Evolutionary conservation across 345 rosid species (phyloP).

Genomic region (Angophora floribunda): DNA sequence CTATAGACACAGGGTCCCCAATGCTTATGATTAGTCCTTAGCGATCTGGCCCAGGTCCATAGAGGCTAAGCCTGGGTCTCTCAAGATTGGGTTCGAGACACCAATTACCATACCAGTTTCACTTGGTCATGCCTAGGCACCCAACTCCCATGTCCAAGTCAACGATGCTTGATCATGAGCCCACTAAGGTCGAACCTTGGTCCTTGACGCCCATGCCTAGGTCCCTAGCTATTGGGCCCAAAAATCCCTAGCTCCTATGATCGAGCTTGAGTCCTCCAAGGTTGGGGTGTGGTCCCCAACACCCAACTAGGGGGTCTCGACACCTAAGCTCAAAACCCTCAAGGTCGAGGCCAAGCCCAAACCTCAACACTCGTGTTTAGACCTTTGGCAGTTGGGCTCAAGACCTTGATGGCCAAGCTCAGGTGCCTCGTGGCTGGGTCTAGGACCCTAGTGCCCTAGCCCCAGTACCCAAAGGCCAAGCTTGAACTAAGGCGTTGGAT

Average conservation of each 20-base stretch:
- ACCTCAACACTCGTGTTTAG: background rate
- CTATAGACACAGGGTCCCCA: background rate
- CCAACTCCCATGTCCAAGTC: background rate
- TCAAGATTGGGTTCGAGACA: background rate
- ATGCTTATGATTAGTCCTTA: background rate
- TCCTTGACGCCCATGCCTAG: background rate
- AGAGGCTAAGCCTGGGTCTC: background rate
- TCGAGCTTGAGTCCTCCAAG: background rate
- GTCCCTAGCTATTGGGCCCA: background rate
- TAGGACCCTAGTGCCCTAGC: no score
- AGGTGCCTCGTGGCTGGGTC: rapidly evolving
- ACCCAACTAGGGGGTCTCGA: background rate
- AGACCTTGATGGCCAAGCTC: background rate
- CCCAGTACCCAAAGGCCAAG: no score
- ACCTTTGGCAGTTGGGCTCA: background rate
- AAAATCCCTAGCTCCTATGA: background rate
- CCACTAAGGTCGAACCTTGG: background rate
- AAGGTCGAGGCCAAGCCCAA: background rate
- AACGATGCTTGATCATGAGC: background rate
- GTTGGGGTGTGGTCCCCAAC: background rate
- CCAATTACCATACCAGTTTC: background rate
- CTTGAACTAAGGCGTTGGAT: no score
- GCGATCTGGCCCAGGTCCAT: background rate
- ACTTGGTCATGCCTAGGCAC: background rate
- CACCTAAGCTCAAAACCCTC: background rate